A percentile compares a stretch with the other conserved stretches of the same genome.
These are phyloP conservation scores for Acanthamoeba culbertsoni DNA, from an alignment of 208 protist species.

Conservation along the genomic window DNA sequence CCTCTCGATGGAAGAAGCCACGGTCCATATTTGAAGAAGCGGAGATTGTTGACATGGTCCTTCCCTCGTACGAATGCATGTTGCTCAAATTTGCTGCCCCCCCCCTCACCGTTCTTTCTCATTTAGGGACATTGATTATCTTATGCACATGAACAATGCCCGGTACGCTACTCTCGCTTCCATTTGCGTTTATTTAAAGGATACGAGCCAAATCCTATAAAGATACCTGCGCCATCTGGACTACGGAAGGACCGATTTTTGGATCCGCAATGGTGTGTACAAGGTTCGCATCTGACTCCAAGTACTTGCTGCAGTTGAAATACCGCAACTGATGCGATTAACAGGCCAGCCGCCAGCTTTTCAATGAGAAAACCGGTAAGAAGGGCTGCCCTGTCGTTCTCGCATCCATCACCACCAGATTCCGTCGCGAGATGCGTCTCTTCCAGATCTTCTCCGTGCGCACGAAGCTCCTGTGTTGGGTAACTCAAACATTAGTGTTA, in stretches of 20 bases:
- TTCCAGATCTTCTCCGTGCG: slow-evolving; percentile 27
- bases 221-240: background rate
- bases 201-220: background rate
- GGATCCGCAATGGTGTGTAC: background rate
- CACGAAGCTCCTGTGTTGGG: slow-evolving; percentile 27
- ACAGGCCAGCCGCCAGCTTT: background rate
- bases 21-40: slow-evolving; percentile 5
- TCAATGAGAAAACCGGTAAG: background rate
- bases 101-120: background rate
- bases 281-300: background rate
- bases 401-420: slow-evolving; percentile 9
- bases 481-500: no score
- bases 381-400: background rate
- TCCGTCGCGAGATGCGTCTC: slow-evolving; percentile 10
- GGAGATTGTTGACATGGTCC: background rate
- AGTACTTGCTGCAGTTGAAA: background rate
- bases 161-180: background rate
- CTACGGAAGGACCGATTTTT: slow-evolving; percentile 5
- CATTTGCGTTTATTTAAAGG: background rate
- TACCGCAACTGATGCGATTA: background rate
- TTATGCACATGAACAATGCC: slow-evolving; percentile 30
- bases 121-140: slow-evolving; percentile 21
- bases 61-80: background rate
- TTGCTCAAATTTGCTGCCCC: background rate
- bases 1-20: slow-evolving; percentile 5